Base-by-base conservation (phyloP, 495 filamentous ascomycete genomes). In the Annulohypoxylon bovei region DNA sequence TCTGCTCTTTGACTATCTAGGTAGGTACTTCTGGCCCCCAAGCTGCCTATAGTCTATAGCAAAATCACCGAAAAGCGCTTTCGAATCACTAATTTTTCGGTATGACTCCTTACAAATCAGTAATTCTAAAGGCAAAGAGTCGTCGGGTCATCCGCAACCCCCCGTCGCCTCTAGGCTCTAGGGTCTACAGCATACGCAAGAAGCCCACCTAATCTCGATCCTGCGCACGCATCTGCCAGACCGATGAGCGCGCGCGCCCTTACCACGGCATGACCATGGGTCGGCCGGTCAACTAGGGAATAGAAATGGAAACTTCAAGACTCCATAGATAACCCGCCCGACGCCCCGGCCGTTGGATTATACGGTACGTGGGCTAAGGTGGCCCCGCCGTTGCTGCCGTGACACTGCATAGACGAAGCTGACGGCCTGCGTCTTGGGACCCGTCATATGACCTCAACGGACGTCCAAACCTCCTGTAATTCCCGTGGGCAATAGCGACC, bases 341-440 rank as follows among this genome's bases (percentile, higher is more conserved):
- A 47, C 37, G 46, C 37, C 46, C 42, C 18, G 53, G 8, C 33
- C 37, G 47, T 65, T 46, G 25, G 6, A 9, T 47, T 40, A 27
- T 20, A 37, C 39, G 46, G 46, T 28, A 25, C 22, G 3, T 47
- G 3, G 33, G 33, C 23, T 23, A 23, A 30, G 23, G 37, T 16
- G 25, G 14, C 16, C 25, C 53, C 32, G 16, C 7, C 54, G 47
- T 2, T 37, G 37, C 35, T 54, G 39, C n/a, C n/a, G 61, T 70
- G 14, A 49, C 67, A 70, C 67, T n/a, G 47, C 67, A 70, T 65
- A 49, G 54, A 37, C 40, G 44, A 55, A 55, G 37, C 39, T 54
- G 40, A 64, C 54, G 61, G 30, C 60, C 33, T 65, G 67, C 67
- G 47, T 65, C 61, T 59, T 4, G 54, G 35, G 23, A 46, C 46